phyloP scores from a whole-genome alignment of 257 asterid genomes.

The Dorcoceras hygrometricum region DNA sequence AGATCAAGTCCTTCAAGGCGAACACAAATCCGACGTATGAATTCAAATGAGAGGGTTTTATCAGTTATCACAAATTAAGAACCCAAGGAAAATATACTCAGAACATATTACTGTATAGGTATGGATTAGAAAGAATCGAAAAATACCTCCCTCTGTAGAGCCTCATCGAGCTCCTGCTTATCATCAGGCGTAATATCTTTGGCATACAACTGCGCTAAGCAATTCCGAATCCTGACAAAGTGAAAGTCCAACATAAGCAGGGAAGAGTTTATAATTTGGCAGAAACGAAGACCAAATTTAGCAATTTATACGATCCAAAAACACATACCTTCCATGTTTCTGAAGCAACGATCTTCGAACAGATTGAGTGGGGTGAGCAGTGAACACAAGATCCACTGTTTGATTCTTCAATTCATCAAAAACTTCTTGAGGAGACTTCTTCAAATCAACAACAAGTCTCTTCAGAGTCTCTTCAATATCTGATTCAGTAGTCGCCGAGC shows the following conservation, averaged over 20 bases:
- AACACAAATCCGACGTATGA: not conserved
- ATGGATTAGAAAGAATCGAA: slow-evolving; percentile 9
- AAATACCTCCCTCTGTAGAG: slow-evolving; percentile 57
- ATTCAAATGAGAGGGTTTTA: not conserved
- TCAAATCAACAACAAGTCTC: slow-evolving; percentile 49
- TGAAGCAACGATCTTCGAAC: slow-evolving; percentile 59
- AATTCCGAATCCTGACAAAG: slow-evolving; percentile 49
- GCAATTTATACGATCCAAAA: not conserved
- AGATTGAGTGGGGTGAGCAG: slow-evolving; percentile 64
- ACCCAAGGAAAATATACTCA: not conserved
- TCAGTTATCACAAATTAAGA: not conserved
- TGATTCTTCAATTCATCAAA: slow-evolving; percentile 62
- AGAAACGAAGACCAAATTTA: not conserved
- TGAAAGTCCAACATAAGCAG: slow-evolving; percentile 4
- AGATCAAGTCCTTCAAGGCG: not conserved
- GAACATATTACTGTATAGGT: not conserved
- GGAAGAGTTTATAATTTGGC: not conserved
- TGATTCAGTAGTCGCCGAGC: slow-evolving; percentile 60
- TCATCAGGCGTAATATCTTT: slow-evolving; percentile 63
- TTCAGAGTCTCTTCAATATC: slow-evolving; percentile 62
- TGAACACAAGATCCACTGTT: slow-evolving; percentile 58
- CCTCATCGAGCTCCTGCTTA: slow-evolving; percentile 57
- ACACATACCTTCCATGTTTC: slow-evolving; percentile 53
- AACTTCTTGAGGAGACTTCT: slow-evolving; percentile 59
- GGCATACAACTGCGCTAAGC: slow-evolving; percentile 45